Evolutionary conservation across 495 filamentous ascomycete species (phyloP), one percentile per base, ranked within the genome.

Genomic region (Alectoria sarmentosa): DNA sequence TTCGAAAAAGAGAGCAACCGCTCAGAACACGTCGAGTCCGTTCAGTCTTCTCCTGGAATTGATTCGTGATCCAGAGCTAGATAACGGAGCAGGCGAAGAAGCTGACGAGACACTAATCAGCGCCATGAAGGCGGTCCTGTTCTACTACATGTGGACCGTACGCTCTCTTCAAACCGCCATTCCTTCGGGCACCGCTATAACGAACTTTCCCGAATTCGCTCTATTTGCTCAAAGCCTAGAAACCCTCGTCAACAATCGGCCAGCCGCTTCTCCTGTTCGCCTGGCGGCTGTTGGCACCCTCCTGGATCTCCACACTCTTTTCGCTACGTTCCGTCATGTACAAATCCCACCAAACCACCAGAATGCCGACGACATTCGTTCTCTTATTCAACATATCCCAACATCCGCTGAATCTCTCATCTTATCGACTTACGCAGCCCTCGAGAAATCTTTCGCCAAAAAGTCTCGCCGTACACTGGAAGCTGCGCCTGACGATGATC

Each of bases 131-230:
- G 80, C 86, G 9, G 74, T 88, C 30, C 76, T 92, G 32, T 90
- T 92, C 77, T 98, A 96, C 76, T 94, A 96, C 74, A 90, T 96
- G 86, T 98, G 94, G 94, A 92, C 92, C 67, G 81, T 90, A 13
- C 84, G 86, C 55, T 73, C 73, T 46, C 66, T 83, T 41, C 70
- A 73, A 38, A 69, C 71, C n/a, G 70, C 74, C 23, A 49, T 81
- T 52, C 77, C 77, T 1, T 67, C 77, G 26, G 75, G 76, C 10
- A 77, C 80, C 4, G 32, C 26, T 19, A 34, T 62, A 36, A 1
- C 66, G 14, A 26, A 38, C 56, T 74, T 76, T 46, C 79, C 77
- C 5, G 73, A 80, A 41, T 80, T 82, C 34, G 78, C 80, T 46
- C 74, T 74, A 1, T 91, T 87, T 71, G 68, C 83, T 55, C 77